phyloP scores from a whole-genome alignment of 140 eudicot species.

The Oenanthe javanica region DNA sequence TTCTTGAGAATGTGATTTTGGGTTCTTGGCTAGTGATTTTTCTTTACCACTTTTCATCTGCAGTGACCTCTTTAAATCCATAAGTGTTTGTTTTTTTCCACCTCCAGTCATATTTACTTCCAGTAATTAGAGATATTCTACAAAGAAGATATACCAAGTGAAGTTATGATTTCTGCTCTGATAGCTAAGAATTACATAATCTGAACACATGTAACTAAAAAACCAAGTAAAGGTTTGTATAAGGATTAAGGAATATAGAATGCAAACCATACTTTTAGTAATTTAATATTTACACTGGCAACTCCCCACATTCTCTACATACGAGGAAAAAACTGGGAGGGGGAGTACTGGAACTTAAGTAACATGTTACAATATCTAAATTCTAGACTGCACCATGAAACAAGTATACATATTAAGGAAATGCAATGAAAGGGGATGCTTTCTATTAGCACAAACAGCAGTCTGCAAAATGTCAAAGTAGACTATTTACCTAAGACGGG shows the following conservation, averaged over 20 bases:
- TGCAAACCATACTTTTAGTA: neutral
- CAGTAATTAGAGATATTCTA: conserved; percentile 22
- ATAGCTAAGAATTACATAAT: neutral
- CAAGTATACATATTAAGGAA: neutral
- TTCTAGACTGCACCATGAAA: neutral
- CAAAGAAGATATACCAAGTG: neutral
- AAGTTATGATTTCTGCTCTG: conserved; percentile 4
- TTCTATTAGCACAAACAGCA: neutral
- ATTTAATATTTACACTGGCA: neutral
- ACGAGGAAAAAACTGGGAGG: neutral
- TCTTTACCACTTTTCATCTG: conserved; percentile 25
- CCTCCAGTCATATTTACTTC: conserved; percentile 32
- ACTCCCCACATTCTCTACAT: neutral
- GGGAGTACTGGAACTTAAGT: neutral
- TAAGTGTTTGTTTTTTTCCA: conserved; percentile 21
- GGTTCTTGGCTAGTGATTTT: conserved; percentile 23
- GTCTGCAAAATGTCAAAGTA: neutral
- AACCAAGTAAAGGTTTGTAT: neutral
- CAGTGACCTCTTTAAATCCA: conserved; percentile 21
- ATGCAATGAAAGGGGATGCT: neutral
- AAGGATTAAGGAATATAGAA: neutral
- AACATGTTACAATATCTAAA: neutral
- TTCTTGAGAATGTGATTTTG: conserved; percentile 25
- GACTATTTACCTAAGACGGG: neutral
- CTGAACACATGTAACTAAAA: neutral